A percentile compares a stretch with the other conserved stretches of the same genome.
These are phyloP conservation scores for Paraconiothyrium brasiliense DNA, from an alignment of 2,329 filamentous ascomycete species.

Conservation along the genomic window DNA sequence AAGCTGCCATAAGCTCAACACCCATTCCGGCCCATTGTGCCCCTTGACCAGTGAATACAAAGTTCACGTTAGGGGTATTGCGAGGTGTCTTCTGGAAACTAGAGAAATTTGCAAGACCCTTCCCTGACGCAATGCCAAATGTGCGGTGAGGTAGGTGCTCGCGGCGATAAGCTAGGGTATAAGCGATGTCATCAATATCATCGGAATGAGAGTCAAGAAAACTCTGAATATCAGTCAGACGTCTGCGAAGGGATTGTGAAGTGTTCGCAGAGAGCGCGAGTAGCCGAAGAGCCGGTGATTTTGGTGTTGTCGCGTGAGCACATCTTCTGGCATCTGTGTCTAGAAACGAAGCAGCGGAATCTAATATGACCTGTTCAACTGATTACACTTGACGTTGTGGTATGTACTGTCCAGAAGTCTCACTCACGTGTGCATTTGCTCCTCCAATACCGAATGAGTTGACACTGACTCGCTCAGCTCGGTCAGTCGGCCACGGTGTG, in stretches of 20 bases:
- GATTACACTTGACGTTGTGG: no score
- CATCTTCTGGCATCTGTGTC: background rate
- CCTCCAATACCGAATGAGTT: conserved; percentile 53
- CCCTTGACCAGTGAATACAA: conserved; percentile 55
- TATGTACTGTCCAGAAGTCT: no score
- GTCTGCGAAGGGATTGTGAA: background rate
- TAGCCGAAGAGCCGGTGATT: no score
- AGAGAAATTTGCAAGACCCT: background rate
- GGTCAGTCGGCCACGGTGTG: conserved; percentile 15
- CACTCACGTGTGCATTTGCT: background rate
- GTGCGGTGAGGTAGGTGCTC: background rate
- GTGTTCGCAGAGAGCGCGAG: background rate
- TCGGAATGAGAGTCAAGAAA: background rate
- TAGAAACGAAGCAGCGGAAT: no score
- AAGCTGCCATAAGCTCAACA: background rate
- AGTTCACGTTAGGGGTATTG: background rate
- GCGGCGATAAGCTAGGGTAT: conserved; percentile 28
- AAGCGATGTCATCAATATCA: conserved; percentile 26
- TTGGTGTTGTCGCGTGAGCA: no score
- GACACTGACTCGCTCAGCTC: conserved; percentile 46
- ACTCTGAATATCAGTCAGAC: no score
- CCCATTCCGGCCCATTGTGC: conserved; percentile 47
- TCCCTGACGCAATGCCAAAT: no score
- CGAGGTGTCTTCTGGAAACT: background rate
- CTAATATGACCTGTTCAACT: no score